Percentiles rank a stretch among this genome's conserved stretches.
These are phyloP conservation scores for Microdochium nivale DNA, from an alignment of 2,329 filamentous ascomycete genomes.

Conservation along the genomic window DNA sequence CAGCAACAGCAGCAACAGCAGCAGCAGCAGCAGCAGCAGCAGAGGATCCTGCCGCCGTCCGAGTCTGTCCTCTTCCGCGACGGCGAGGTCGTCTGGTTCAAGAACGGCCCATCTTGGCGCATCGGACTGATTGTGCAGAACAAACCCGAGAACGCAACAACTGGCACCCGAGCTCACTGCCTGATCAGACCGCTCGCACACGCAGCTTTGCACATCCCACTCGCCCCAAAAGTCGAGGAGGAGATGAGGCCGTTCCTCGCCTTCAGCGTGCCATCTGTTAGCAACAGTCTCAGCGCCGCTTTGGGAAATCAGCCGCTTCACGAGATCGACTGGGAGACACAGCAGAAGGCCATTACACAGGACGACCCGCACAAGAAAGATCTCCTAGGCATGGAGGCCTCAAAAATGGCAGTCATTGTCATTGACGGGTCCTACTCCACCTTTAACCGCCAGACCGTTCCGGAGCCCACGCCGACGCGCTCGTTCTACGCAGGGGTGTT, in stretches of 20 bases:
- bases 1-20: conserved; percentile 2
- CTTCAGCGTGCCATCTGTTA: conserved; percentile 38
- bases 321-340: conserved; percentile 31
- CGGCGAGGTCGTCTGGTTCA: conserved; percentile 43
- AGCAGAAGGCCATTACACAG: conserved; percentile 20
- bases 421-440: conserved; percentile 40
- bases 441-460: conserved; percentile 29
- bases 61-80: conserved; percentile 30
- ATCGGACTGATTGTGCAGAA: conserved; percentile 30
- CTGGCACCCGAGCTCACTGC: conserved; percentile 10
- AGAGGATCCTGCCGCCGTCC: conserved; percentile 7
- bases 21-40: conserved; percentile 5
- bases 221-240: conserved; percentile 26
- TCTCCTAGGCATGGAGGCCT: conserved; percentile 36
- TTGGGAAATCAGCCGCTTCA: conserved; percentile 30
- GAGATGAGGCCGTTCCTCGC: conserved; percentile 42
- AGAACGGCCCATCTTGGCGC: conserved; percentile 37
- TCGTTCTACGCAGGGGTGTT: conserved; percentile 35
- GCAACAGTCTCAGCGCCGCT: conserved; percentile 18
- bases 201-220: conserved; percentile 25
- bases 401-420: conserved; percentile 39
- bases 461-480: conserved; percentile 5
- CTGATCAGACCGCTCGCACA: conserved; percentile 33
- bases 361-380: conserved; percentile 29
- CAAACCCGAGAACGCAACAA: not conserved